Conservation (phyloP, 345 rosid genomes). For the Jatropha curcas region DNA sequence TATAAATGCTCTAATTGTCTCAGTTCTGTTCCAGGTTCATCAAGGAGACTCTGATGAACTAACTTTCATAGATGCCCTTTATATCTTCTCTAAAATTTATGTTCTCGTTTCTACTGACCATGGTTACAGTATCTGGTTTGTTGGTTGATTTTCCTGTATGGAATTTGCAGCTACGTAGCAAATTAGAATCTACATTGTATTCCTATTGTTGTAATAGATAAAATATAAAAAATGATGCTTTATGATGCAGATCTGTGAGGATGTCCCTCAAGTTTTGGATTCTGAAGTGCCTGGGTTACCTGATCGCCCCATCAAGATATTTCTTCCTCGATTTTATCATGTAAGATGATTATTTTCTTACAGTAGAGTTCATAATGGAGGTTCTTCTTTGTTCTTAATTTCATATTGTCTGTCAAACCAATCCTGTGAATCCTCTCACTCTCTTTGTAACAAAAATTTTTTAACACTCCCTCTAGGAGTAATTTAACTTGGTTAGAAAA, state of each 20-base stretch:
- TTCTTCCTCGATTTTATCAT: conserved; percentile 80
- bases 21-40: background rate
- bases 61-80: background rate
- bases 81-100: background rate
- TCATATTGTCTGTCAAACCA: background rate
- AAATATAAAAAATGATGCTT: background rate
- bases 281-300: conserved; percentile 81
- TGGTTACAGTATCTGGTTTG: background rate
- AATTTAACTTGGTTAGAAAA: too few species aligned
- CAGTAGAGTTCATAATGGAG: background rate
- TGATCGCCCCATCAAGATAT: conserved; percentile 80
- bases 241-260: conserved; percentile 80
- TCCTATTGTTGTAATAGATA: background rate
- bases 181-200: background rate
- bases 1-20: background rate
- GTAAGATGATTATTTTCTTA: conserved; percentile 36
- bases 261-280: conserved; percentile 86
- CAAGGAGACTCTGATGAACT: background rate
- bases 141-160: background rate
- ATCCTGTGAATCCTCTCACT: background rate
- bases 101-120: background rate
- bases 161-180: background rate
- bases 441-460: too few species aligned
- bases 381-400: background rate
- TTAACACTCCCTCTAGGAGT: too few species aligned